These are phyloP conservation scores for Elongisporangium anandrum DNA, from an alignment of 352 stramenopile species.

Conservation along the genomic window DNA sequence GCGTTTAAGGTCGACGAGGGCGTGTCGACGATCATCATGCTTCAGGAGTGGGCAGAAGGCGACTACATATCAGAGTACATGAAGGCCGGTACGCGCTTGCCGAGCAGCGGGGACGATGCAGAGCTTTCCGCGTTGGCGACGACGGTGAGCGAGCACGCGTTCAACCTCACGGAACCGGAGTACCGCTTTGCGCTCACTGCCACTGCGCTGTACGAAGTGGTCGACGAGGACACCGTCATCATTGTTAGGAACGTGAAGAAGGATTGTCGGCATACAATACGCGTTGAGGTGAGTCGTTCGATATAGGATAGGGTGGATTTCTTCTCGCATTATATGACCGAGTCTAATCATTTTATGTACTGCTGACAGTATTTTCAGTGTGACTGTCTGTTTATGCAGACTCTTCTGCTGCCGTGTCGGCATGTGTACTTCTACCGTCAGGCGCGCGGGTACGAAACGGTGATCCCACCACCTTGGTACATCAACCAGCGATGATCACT, in stretches of 20 bases:
- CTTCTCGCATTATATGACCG: conserved; percentile 5
- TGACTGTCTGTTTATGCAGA: conserved; percentile 7
- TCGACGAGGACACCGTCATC: conserved; percentile 1
- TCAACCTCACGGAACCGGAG: conserved; percentile 3
- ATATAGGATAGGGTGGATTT: no score
- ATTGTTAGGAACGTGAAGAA: no score
- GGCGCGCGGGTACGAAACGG: conserved; percentile 2
- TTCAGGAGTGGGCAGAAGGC: conserved; percentile 11
- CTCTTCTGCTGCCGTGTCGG: conserved; percentile 7
- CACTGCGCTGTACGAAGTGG: not conserved
- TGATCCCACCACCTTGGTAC: conserved; percentile 6
- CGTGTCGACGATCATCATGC: conserved; percentile 5
- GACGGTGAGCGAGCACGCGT: conserved; percentile 5
- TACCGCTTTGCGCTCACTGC: conserved; percentile 4
- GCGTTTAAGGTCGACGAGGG: conserved; percentile 4
- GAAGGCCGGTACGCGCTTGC: conserved; percentile 3
- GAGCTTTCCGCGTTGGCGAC: conserved; percentile 6
- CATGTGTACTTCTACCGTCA: conserved; percentile 4
- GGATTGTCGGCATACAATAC: no score
- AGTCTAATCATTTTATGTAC: conserved; percentile 1
- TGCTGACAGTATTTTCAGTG: conserved; percentile 1
- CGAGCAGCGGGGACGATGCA: conserved; percentile 1
- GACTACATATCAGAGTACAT: conserved; percentile 8
- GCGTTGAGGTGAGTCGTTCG: no score
- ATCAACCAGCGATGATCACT: conserved; percentile 8